A percentile compares a stretch with the other conserved stretches of the same genome.
phyloP scores from a whole-genome alignment of 352 stramenopile species.

The Phytophthora lateralis region DNA sequence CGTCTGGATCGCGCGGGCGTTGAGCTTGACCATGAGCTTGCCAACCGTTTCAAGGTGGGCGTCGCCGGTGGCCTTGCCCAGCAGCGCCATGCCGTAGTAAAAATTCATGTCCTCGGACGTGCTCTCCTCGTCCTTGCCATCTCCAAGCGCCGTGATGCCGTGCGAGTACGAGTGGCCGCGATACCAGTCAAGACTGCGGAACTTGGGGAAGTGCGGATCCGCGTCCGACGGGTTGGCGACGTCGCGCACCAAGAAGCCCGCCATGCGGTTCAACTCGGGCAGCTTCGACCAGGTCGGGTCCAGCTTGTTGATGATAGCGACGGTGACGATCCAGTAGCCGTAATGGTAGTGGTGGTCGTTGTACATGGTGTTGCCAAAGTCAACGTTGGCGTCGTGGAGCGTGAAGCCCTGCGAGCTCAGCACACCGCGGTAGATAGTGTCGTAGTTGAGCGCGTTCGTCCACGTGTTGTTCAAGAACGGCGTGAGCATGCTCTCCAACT shows the following conservation, averaged over 20 bases:
- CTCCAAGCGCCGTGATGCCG: constrained; percentile 43
- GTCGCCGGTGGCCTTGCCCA: constrained; percentile 43
- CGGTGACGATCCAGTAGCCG: constrained; percentile 49
- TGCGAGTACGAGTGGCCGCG: constrained; percentile 62
- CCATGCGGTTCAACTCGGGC: constrained; percentile 41
- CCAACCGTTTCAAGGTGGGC: constrained; percentile 41
- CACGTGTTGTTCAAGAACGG: constrained; percentile 52
- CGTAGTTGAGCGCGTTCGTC: constrained; percentile 52
- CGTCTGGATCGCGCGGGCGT: constrained; percentile 48
- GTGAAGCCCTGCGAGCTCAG: constrained; percentile 55
- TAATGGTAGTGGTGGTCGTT: constrained; percentile 65
- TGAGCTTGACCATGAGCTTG: constrained; percentile 56
- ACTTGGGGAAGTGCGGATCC: constrained; percentile 50
- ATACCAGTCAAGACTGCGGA: constrained; percentile 54
- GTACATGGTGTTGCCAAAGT: constrained; percentile 66
- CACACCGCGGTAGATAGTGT: constrained; percentile 49
- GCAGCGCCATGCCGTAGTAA: constrained; percentile 44
- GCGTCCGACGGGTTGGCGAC: constrained; percentile 47
- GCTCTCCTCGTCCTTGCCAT: constrained; percentile 58
- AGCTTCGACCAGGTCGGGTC: constrained; percentile 45
- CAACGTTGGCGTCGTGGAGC: constrained; percentile 41
- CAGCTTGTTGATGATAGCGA: constrained; percentile 49
- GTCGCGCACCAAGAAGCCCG: constrained; percentile 43
- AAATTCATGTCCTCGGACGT: constrained; percentile 62
- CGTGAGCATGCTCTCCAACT: constrained; percentile 40